Conservation (phyloP, 1,284 basidiomycete species). For the Somion occarium region DNA sequence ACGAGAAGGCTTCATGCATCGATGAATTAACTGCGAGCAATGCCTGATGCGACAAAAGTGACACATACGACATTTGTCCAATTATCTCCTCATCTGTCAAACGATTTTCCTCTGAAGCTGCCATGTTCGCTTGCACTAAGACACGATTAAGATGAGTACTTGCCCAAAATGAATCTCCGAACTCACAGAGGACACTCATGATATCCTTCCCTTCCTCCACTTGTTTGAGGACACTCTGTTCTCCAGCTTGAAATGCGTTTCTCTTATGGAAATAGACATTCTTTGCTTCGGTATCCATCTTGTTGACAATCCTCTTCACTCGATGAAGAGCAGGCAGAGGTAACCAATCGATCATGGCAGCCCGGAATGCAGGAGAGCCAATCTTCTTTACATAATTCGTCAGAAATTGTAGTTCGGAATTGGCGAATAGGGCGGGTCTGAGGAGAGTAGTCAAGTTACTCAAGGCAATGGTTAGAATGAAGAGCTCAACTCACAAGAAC, state of each 20-base stretch:
- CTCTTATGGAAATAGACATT: not conserved
- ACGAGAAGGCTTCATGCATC: not conserved
- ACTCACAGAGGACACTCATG: constrained; percentile 3
- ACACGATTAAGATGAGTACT: not conserved
- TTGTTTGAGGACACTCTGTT: not conserved
- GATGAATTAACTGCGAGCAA: not conserved
- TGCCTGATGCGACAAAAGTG: not conserved
- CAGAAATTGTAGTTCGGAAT: not conserved
- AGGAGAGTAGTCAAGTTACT: not conserved
- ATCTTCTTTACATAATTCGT: not conserved
- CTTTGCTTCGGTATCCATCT: not conserved
- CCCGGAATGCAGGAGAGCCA: not conserved
- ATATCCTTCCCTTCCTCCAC: constrained; percentile 3
- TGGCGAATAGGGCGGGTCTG: not conserved
- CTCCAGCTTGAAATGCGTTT: not conserved
- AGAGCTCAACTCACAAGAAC: not conserved
- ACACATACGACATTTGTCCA: not conserved
- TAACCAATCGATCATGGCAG: not conserved
- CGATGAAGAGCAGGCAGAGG: not conserved
- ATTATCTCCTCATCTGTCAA: constrained; percentile 22
- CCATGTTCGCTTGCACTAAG: constrained; percentile 22
- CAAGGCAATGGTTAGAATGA: too few relatives aligned
- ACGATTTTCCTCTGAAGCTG: constrained; percentile 17
- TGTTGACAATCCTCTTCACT: not conserved
- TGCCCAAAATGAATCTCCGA: not conserved